These are phyloP conservation scores for Centella asiatica DNA, from an alignment of 129 eudicot genomes.

Conservation along the genomic window DNA sequence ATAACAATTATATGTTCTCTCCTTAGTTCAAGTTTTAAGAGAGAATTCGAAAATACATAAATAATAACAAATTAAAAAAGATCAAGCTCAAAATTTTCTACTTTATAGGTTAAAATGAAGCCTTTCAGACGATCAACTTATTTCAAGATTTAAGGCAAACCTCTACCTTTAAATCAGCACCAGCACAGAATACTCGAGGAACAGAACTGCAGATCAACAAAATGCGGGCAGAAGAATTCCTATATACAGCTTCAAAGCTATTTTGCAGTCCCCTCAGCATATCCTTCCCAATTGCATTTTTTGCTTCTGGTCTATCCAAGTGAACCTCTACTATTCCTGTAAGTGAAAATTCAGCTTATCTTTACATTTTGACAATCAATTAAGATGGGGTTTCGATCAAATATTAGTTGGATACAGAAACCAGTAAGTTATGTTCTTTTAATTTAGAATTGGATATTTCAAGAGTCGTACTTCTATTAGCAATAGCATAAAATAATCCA, in stretches of 20 bases:
- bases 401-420: background rate
- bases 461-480: no score
- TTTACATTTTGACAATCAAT: background rate
- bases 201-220: conserved; percentile 89
- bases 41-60: no score
- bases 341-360: conserved; percentile 3
- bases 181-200: conserved; percentile 89
- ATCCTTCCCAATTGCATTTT: conserved; percentile 89
- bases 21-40: no score
- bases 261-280: conserved; percentile 62
- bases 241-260: conserved; percentile 51
- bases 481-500: no score
- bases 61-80: no score
- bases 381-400: background rate
- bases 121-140: background rate
- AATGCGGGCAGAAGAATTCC: conserved; percentile 60
- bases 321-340: conserved; percentile 70
- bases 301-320: conserved; percentile 84
- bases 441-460: no score
- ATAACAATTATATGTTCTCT: no score
- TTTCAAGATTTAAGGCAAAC: background rate
- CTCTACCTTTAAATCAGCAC: conserved; percentile 98
- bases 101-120: background rate
- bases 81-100: no score
- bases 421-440: no score